Conservation (phyloP, 257 asterid species). For the Petunia secreta region DNA sequence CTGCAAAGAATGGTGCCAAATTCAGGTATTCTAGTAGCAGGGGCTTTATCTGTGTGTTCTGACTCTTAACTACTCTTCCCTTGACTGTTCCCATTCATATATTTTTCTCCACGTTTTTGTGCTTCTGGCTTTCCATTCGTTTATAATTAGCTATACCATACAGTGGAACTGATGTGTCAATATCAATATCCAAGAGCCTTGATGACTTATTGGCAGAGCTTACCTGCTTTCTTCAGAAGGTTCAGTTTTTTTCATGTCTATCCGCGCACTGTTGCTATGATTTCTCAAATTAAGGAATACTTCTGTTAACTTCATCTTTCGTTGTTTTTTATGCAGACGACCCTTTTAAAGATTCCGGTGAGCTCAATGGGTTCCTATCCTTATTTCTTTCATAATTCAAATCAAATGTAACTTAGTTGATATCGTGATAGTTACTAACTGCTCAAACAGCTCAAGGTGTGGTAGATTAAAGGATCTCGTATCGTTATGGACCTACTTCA, state of each 20-base stretch:
- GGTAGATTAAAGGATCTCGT: not conserved
- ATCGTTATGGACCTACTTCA: conserved; percentile 5
- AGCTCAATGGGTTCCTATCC: conserved; percentile 41
- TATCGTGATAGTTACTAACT: conserved; percentile 3
- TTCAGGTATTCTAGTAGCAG: conserved; percentile 63
- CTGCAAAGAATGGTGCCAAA: conserved; percentile 62
- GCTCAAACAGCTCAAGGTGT: not conserved
- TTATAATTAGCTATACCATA: conserved; percentile 7
- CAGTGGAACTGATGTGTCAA: conserved; percentile 84
- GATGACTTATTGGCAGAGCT: conserved; percentile 50
- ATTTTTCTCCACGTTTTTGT: not conserved
- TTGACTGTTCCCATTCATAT: conserved; percentile 21
- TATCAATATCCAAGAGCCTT: conserved; percentile 48
- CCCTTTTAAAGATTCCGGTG: conserved; percentile 65
- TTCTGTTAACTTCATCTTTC: conserved; percentile 29
- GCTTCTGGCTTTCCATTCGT: not conserved
- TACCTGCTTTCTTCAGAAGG: conserved; percentile 63
- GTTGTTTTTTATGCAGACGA: conserved; percentile 54
- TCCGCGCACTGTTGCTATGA: conserved; percentile 20
- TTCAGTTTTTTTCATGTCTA: conserved; percentile 40
- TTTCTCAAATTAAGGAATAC: conserved; percentile 19
- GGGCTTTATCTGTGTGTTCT: conserved; percentile 20
- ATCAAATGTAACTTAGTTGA: conserved; percentile 7
- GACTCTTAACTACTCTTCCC: conserved; percentile 23
- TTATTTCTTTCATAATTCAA: conserved; percentile 30